These are phyloP conservation scores for Purpureocillium takamizusanense DNA, from an alignment of 2,329 filamentous ascomycete genomes.

Conservation along the genomic window DNA sequence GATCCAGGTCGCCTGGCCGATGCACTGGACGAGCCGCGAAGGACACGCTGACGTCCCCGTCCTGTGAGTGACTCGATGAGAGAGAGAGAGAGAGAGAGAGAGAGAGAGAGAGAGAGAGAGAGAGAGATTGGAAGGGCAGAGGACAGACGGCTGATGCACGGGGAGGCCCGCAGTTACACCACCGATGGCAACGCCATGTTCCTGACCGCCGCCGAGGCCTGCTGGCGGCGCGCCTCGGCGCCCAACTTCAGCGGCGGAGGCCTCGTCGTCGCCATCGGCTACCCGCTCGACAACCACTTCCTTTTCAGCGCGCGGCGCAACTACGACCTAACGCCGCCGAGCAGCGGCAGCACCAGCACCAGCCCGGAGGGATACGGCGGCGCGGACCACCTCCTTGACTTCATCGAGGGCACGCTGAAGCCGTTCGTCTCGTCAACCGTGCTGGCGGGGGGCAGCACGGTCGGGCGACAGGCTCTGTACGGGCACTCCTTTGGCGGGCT, in stretches of 20 bases:
- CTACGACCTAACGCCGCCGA: background rate
- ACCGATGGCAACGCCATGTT: background rate
- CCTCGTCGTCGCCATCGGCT: background rate
- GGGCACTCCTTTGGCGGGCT: too few species aligned
- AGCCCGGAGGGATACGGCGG: background rate
- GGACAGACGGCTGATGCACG: too few species aligned
- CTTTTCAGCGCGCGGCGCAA: background rate
- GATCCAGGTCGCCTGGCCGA: too few species aligned
- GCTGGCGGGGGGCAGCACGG: background rate
- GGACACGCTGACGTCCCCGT: too few species aligned
- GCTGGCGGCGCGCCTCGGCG: background rate
- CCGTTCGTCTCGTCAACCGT: background rate
- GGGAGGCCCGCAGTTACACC: background rate
- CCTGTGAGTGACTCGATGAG: background rate
- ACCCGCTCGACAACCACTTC: background rate
- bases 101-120: background rate
- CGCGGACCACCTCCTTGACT: background rate
- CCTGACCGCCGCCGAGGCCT: background rate
- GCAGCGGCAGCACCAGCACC: too few species aligned
- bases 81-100: too few species aligned
- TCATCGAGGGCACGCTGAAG: background rate
- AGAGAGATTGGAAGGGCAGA: too few species aligned
- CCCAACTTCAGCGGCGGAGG: background rate
- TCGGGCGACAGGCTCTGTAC: too few species aligned
- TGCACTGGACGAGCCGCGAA: too few species aligned